A percentile compares a stretch with the other conserved stretches of the same genome.
Evolutionary conservation across 371 early-diverging fungal species (phyloP).

Genomic region (Mortierella sp.): DNA sequence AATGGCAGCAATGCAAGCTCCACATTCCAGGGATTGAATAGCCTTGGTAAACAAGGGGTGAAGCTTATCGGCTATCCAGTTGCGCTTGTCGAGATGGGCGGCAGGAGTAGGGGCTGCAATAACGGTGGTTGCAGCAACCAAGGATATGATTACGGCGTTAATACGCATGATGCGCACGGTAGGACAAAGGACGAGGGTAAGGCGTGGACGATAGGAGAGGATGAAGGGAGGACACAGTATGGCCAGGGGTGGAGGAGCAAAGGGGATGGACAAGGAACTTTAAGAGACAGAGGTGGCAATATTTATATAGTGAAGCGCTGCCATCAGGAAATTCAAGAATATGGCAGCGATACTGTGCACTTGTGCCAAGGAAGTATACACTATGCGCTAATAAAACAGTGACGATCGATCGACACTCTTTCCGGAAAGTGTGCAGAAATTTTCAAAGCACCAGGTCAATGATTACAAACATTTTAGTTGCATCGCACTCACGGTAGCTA

Average conservation of each 20-base stretch:
- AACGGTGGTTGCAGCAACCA: slow-evolving; percentile 31
- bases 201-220: not conserved
- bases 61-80: slow-evolving; percentile 34
- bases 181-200: not conserved
- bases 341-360: no score
- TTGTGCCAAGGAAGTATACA: no score
- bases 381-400: no score
- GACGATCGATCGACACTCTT: no score
- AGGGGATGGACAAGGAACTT: no score
- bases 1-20: slow-evolving; percentile 31
- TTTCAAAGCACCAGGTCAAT: no score
- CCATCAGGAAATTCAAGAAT: no score
- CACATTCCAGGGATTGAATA: slow-evolving; percentile 32
- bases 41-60: slow-evolving; percentile 32
- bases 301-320: no score
- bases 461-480: no score
- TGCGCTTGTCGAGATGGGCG: slow-evolving; percentile 32
- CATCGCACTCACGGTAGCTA: no score
- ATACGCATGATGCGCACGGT: slow-evolving; percentile 33
- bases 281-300: no score
- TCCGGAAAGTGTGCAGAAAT: no score
- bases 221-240: not conserved
- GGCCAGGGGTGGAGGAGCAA: not conserved
- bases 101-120: slow-evolving; percentile 31
- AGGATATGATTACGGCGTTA: slow-evolving; percentile 22